Evolutionary conservation across 2,329 filamentous ascomycete species (phyloP), one percentile per base, ranked within the genome.

Genomic region (Ophiostoma pallidulum): DNA sequence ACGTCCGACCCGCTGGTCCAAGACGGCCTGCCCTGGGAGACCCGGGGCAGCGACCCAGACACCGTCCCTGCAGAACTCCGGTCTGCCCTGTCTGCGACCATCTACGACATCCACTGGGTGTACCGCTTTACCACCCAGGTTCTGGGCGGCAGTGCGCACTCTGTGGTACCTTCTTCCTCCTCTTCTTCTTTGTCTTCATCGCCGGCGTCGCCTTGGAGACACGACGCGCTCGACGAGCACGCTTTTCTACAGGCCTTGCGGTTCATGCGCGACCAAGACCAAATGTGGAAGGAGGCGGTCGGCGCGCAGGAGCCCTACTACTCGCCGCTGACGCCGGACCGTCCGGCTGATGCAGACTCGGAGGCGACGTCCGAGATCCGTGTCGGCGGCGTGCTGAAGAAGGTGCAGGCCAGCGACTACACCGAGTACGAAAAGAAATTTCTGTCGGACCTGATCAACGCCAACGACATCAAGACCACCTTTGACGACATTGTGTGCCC

Each of bases 401-500:
- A 41, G 38, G 18, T 41, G 14, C 35, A 40, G 39, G n/a, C 41
- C 10, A 16, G 24, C 41, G 50, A 66, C 37, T 58, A 55, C 56
- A 89, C 84, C 48, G 73, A 81, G 44, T 82, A 95, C 54, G 92
- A 97, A 64, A 86, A 87, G 63, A 84, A 82, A 56, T 73, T 98
- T 8, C 70, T 95, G 39, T 76, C 78, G 4, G 89, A 91, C 9
- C 82, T 97, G 3, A 80, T 95, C 31, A 80, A 95, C 59, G 79
- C 86, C 7, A 73, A 82, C 40, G 85, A 85, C 57, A 87, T 98
- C 54, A 81, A 81, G 52, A 94, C 86, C 0, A 94, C 87, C 0
- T 98, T 97, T 60, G 73, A 78, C 20, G 86, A 95, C 61, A 84
- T 98, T 18, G 87, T 94, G 57, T 88, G 84, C 2, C 81, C 89